Evolutionary conservation across 306 rosid genomes (phyloP), one percentile per base, ranked within the genome.

Genomic region (Inga laurina): DNA sequence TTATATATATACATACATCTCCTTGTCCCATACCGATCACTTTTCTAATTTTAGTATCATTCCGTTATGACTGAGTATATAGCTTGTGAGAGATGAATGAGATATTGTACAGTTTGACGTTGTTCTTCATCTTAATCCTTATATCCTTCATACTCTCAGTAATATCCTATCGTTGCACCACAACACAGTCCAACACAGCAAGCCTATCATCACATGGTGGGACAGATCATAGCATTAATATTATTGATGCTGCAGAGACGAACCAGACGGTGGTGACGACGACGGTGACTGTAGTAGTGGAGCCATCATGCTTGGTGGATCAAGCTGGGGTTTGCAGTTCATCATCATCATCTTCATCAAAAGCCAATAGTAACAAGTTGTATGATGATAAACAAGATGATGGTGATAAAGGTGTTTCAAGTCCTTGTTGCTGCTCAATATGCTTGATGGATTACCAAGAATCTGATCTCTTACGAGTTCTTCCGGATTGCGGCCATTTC

Each of bases 381-480:
- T 12, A 52, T 3, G 35, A 37, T 2, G 21, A 57, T 21, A 8
- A 57, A 19, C 11, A 57, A 54, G 24, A 54, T 4, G 61, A 21
- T 16, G 59, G 21, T 54, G 62, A 5, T 7, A 27, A n/a, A 8
- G 30, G 14, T 65, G 39, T 10, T 27, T 73, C 85, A 7, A 69
- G 39, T 52, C 37, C 81, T 56, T 85, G 84, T 15, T 9, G 32
- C 3, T 88, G 92, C 72, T 83, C 86, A 16, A 87, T 89, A 77
- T 89, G 92, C 41, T 83, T 87, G 79, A 81, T 83, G 89, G 90
- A 89, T 87, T 87, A 93, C 69, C 83, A 68, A 56, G 93, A 93
- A 3, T 57, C 83, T 30, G 94, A 90, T 65, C 68, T 76, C 52
- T 39, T 91, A 9, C 62, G 88, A 59, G 59, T 90, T 83, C 22